Conservation (phyloP, 1,284 basidiomycete species). For the Pseudozyma tsukubaensis region DNA sequence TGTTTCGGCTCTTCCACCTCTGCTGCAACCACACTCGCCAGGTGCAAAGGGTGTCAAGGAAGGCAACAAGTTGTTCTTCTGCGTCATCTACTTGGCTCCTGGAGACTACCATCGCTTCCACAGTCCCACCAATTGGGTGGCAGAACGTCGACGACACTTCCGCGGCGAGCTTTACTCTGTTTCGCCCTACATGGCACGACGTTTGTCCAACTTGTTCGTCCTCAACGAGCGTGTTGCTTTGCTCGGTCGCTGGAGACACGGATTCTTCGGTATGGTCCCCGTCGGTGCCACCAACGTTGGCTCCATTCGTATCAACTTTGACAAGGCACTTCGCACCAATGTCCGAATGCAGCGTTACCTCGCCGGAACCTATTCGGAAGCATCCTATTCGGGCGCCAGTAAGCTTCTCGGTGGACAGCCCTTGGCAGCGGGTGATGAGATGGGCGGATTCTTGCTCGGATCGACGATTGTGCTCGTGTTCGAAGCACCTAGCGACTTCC, state of each 20-base stretch:
- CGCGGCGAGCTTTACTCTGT: conserved; percentile 97
- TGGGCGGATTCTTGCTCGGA: conserved; percentile 96
- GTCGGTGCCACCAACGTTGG: conserved; percentile 99
- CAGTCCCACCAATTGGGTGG: conserved; percentile 94
- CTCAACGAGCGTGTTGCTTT: conserved; percentile 96
- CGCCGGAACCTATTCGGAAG: conserved; percentile 89
- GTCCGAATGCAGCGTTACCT: conserved; percentile 53
- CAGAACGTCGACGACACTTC: conserved; percentile 94
- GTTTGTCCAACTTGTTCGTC: conserved; percentile 92
- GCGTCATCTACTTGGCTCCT: conserved; percentile 96
- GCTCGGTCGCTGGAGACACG: conserved; percentile 93
- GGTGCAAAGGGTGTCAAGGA: conserved; percentile 52
- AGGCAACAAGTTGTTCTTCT: conserved; percentile 89
- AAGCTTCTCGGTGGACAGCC: conserved; percentile 86
- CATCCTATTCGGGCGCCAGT: conserved; percentile 71
- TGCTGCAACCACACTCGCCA: conserved; percentile 58
- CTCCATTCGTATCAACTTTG: conserved; percentile 95
- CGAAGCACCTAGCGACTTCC: conserved; percentile 87
- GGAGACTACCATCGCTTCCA: conserved; percentile 99
- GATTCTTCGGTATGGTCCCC: conserved; percentile 97
- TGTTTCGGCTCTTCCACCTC: conserved; percentile 58
- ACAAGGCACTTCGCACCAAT: conserved; percentile 75
- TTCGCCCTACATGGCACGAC: conserved; percentile 92
- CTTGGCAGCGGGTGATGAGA: conserved; percentile 86
- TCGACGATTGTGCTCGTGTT: conserved; percentile 97